Conservation (phyloP, 2,329 filamentous ascomycete genomes). For the Alternaria sp. region DNA sequence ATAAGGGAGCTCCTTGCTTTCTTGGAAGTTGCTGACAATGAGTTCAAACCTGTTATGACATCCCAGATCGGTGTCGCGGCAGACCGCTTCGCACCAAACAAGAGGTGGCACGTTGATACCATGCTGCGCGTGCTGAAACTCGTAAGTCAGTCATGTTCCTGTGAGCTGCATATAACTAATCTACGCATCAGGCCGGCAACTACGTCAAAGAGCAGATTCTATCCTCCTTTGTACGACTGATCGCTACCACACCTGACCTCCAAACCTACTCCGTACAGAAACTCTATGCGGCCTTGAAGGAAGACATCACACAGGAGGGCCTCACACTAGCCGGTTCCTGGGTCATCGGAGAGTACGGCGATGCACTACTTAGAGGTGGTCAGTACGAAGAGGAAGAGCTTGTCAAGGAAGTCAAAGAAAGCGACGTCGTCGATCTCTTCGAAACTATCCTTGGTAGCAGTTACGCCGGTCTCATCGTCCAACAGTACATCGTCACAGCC, state of each 20-base stretch:
- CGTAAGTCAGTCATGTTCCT: constrained; percentile 27
- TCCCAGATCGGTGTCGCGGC: constrained; percentile 97
- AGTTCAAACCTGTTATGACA: constrained; percentile 99
- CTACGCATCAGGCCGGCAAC: constrained; percentile 71
- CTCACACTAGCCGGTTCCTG: constrained; percentile 91
- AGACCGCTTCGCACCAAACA: constrained; percentile 94
- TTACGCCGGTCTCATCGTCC: constrained; percentile 88
- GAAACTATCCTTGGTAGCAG: constrained; percentile 90
- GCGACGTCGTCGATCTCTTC: constrained; percentile 92
- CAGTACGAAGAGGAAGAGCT: constrained; percentile 95
- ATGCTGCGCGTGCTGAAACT: constrained; percentile 93
- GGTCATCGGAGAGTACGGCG: constrained; percentile 97
- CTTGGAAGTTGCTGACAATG: constrained; percentile 94
- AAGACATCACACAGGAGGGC: constrained; percentile 97
- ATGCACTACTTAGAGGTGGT: constrained; percentile 84
- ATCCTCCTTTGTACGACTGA: constrained; percentile 93
- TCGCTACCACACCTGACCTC: constrained; percentile 91
- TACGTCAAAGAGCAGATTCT: constrained; percentile 98
- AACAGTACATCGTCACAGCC: constrained; percentile 94
- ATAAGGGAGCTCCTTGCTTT: constrained; percentile 94
- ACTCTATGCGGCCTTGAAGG: constrained; percentile 86
- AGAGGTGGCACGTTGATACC: constrained; percentile 97
- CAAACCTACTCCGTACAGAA: constrained; percentile 98
- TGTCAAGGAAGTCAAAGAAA: constrained; percentile 81
- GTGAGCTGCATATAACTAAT: constrained; percentile 11